A percentile compares a stretch with the other conserved stretches of the same genome.
Evolutionary conservation across 208 protist species (phyloP).

Genomic region (Acanthamoeba healyi): DNA sequence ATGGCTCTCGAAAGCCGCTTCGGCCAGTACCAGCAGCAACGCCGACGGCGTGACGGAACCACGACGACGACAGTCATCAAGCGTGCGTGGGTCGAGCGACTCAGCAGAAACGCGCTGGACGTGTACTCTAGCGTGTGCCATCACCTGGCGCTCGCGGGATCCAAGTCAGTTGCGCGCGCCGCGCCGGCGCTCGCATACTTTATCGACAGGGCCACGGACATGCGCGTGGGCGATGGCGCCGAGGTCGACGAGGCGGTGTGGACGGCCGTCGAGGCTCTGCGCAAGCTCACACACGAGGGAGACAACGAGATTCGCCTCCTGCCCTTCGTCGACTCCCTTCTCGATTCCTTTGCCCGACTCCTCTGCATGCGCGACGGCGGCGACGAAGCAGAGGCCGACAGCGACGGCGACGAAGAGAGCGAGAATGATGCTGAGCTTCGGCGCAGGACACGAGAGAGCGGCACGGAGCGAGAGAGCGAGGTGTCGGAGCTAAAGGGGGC

Average conservation of each 20-base stretch:
- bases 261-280: not conserved
- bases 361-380: not conserved
- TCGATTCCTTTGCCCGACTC: not conserved
- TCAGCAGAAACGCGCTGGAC: constrained; percentile 23
- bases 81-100: not conserved
- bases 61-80: not conserved
- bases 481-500: not conserved
- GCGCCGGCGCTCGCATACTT: not conserved
- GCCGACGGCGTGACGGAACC: too few species aligned
- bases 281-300: constrained; percentile 7
- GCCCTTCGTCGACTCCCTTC: not conserved
- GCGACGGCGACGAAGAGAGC: not conserved
- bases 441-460: not conserved
- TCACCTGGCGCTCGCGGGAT: not conserved
- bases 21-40: not conserved
- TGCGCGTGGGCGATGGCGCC: not conserved
- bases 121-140: constrained; percentile 9
- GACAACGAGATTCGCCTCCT: not conserved
- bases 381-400: not conserved
- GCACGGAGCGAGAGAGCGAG: not conserved
- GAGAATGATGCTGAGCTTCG: not conserved
- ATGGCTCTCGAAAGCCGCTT: not conserved
- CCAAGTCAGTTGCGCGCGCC: not conserved
- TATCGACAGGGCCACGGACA: not conserved
- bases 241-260: not conserved